phyloP scores from a whole-genome alignment of 306 rosid species.

The Vigna trinervia region DNA sequence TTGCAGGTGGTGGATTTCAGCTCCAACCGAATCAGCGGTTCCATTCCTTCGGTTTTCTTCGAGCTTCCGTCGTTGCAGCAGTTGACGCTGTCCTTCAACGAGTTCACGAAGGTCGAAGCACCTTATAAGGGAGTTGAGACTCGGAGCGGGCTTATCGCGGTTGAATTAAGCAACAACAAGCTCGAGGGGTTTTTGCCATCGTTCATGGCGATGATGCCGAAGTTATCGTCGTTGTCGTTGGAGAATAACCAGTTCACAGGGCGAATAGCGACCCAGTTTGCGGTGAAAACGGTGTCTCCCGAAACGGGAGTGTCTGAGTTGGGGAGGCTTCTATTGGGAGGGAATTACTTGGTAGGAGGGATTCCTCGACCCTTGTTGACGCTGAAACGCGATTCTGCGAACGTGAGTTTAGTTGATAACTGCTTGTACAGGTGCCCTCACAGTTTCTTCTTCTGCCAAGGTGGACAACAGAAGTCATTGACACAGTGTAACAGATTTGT shows the following conservation, averaged over 20 bases:
- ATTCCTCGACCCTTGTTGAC: constrained; percentile 64
- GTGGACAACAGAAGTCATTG: constrained; percentile 67
- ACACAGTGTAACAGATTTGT: constrained; percentile 49
- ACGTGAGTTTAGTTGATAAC: constrained; percentile 66
- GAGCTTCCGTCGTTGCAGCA: constrained; percentile 76
- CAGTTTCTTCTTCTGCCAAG: constrained; percentile 75
- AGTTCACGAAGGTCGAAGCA: constrained; percentile 48
- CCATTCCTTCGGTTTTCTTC: constrained; percentile 62
- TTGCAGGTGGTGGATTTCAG: constrained; percentile 77
- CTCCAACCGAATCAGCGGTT: constrained; percentile 60
- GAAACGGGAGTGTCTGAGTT: constrained; percentile 58
- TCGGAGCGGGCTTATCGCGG: constrained; percentile 63
- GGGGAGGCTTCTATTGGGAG: constrained; percentile 67
- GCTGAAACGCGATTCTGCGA: constrained; percentile 70
- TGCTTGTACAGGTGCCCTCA: constrained; percentile 79
- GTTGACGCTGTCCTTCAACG: constrained; percentile 72
- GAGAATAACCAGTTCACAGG: constrained; percentile 81
- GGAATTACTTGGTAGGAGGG: constrained; percentile 77
- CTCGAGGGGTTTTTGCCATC: constrained; percentile 63
- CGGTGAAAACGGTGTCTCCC: constrained; percentile 63
- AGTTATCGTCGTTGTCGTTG: constrained; percentile 74
- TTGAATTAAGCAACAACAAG: constrained; percentile 78
- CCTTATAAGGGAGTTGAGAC: constrained; percentile 20
- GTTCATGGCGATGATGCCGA: constrained; percentile 71
- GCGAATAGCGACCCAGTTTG: constrained; percentile 73